Base-by-base conservation (phyloP, 1,284 basidiomycete genomes). In the Malassezia psittaci region DNA sequence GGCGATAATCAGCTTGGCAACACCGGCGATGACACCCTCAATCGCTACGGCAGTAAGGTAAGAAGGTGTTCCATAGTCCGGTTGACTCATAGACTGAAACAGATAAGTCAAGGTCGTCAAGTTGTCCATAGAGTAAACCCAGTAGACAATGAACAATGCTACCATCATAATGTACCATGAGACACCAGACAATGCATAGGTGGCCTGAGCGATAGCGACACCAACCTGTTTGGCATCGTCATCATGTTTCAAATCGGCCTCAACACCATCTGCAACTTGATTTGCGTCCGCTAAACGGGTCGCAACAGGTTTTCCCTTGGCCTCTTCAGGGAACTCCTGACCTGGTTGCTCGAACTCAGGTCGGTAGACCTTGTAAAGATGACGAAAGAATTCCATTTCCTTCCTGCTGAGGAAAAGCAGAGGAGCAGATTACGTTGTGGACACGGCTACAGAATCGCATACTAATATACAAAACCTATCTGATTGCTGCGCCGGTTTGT, bases 1-100 rank as follows among this genome's bases (percentile, higher is more conserved):
- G 19, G 65, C 71, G 53, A 74, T 62, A 39, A 69, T 64, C 53
- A 70, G 67, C 57, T 74, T 74, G 54, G 56, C 60, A 48, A 75
- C 67, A 33, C 69, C 72, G 45, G 71, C 65, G 40, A 74, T 61
- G 38, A 74, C 67, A n/a, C 57, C 54, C 54, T 74, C 70, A 40
- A 67, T 47, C 19, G 36, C 29, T 13, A 6, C 13, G 4, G 47
- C 47, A 38, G 47, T 48, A 1, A 16, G 33, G 10, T 39, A 35
- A 9, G 9, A 16, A 13, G 46, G 35, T 3, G 8, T 8, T 36
- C 46, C 15, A 7, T 48, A 32, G 3, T n/a, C 2, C 15, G 18
- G 15, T 13, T 19, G 8, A 9, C 15, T 1, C 19, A 36, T 13
- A 35, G 38, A 34, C 4, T 33, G 18, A 13, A 15, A 15, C 15